Percentiles rank a stretch among this genome's conserved stretches.
Conservation (phyloP, 1,284 basidiomycete genomes). For the Rhodotorula sp. region DNA sequence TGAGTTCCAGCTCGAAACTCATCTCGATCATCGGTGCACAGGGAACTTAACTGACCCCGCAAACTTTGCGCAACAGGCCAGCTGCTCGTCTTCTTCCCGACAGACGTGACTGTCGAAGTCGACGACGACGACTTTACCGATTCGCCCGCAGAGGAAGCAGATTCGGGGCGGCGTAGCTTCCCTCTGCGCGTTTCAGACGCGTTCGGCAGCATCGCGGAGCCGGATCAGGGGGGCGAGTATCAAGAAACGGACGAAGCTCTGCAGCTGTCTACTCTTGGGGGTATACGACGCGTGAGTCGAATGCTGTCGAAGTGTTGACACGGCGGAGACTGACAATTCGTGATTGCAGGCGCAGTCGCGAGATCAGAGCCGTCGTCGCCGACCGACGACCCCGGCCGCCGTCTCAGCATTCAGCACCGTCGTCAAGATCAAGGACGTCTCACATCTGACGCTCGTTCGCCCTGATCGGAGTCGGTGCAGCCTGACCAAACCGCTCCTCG, state of each 20-base stretch:
- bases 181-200: conserved; percentile 36
- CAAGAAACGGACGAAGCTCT: conserved; percentile 39
- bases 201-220: conserved; percentile 30
- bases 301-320: not conserved
- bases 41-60: conserved; percentile 6
- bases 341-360: conserved; percentile 1
- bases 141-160: conserved; percentile 20
- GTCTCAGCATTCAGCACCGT: conserved; percentile 57
- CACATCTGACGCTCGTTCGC: conserved; percentile 60
- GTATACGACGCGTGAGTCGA: conserved; percentile 20
- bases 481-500: conserved; percentile 59
- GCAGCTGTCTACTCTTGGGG: conserved; percentile 18
- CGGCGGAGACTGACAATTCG: not conserved
- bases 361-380: not conserved
- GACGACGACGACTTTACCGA: conserved; percentile 16
- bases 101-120: conserved; percentile 24
- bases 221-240: conserved; percentile 28
- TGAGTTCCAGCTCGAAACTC: conserved; percentile 47
- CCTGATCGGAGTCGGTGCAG: conserved; percentile 62
- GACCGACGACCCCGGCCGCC: not conserved
- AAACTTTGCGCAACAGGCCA: conserved; percentile 19
- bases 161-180: conserved; percentile 5
- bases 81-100: conserved; percentile 39
- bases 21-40: not conserved
- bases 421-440: conserved; percentile 65